Percentiles rank a stretch among this genome's conserved stretches.
Conservation (phyloP, 1,284 basidiomycete genomes). For the Vanrija sp. region DNA sequence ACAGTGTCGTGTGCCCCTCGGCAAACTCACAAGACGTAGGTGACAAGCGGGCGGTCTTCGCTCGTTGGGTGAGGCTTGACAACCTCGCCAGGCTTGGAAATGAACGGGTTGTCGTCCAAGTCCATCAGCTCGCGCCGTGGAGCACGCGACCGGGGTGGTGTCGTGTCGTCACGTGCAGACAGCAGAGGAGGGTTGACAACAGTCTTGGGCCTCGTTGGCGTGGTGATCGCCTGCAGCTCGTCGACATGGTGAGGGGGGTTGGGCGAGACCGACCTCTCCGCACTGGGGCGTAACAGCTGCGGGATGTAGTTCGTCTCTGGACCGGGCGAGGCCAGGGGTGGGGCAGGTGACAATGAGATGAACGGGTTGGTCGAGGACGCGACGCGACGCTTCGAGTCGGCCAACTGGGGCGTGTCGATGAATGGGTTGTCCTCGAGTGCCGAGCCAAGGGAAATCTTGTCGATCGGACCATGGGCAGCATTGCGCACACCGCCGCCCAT, state of each 20-base stretch:
- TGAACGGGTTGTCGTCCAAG: conserved; percentile 39
- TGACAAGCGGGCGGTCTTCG: conserved; percentile 32
- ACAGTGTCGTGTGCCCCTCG: background rate
- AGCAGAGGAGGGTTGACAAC: background rate
- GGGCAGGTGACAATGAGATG: background rate
- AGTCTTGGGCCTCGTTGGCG: background rate
- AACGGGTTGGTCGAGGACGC: background rate
- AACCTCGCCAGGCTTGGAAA: conserved; percentile 32
- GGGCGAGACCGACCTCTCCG: conserved; percentile 15
- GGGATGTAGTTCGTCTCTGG: conserved; percentile 16
- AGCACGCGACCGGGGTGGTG: background rate
- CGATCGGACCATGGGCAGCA: conserved; percentile 22
- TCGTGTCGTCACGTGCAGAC: background rate
- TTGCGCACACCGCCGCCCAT: conserved; percentile 34
- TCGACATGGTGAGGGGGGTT: background rate
- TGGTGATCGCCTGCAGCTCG: too few relatives aligned
- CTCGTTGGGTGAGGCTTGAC: conserved; percentile 5
- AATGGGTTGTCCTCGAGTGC: conserved; percentile 37
- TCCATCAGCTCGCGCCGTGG: conserved; percentile 20
- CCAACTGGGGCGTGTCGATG: conserved; percentile 21
- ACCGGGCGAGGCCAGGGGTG: conserved; percentile 7
- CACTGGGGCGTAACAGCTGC: conserved; percentile 8
- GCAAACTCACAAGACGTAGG: conserved; percentile 36
- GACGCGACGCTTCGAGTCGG: background rate
- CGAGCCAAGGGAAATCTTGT: conserved; percentile 22